Evolutionary conservation across 2,329 filamentous ascomycete genomes (phyloP), one percentile per base, ranked within the genome.

Genomic region (Aspergillus amoenus): DNA sequence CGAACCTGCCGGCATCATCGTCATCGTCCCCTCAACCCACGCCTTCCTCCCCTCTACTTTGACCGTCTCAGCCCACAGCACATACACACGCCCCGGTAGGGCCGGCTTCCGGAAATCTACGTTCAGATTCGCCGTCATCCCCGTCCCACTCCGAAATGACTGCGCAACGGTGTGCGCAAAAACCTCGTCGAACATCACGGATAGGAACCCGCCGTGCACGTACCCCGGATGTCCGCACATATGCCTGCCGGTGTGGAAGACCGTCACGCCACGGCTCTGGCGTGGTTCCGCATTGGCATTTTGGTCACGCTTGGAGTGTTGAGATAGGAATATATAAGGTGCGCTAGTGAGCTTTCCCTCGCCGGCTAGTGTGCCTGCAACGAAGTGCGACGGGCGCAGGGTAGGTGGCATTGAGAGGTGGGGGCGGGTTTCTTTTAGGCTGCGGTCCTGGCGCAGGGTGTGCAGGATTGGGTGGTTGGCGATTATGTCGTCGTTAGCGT

Each of bases 321-420:
- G 24, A 0, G 67, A 62, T 7, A 64, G 63, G 65, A 68, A 73
- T 61, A 72, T 68, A 39, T 92, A 82, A 1, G 93, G 91, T 3
- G 92, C 90, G 0, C 95, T 87, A 1, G 84, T 84, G 61, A 97
- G 84, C 72, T 85, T 88, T 22, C 86, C 85, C 0, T 86, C 81
- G 0, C 91, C 92, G 37, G 88, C 70, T 15, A 97, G 80, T 21
- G 88, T 88, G 4, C 90, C 90, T 22, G 84, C 91, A 0, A 92
- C 96, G 56, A 97, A 81, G 73, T 89, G 95, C 67, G 89, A 84
- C 2, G 79, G 77, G 24, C 88, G 84, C 70, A 90, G 84, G 1
- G 81, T 73, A 5, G 81, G 77, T 0, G 91, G 89, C 70, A 97
- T 89, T 73, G 92, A 91, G 70, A 96, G 80, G 70, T 96, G 91